Evolutionary conservation across 495 filamentous ascomycete species (phyloP).

Genomic region (Chaetomium tenue): DNA sequence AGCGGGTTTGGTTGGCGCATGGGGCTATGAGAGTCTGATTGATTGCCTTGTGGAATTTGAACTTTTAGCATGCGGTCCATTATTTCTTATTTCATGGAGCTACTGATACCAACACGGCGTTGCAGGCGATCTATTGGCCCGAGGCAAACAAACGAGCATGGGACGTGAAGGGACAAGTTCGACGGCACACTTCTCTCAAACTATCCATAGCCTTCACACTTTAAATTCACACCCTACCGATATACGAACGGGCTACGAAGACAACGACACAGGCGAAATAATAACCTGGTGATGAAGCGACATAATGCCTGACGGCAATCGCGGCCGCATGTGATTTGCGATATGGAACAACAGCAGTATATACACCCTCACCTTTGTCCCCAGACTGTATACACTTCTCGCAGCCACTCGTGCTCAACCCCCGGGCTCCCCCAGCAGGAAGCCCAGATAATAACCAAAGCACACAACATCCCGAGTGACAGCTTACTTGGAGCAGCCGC

Average conservation of each 20-base stretch:
- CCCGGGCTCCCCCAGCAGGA: not conserved
- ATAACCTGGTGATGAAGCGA: no score
- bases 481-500: conserved; percentile 39
- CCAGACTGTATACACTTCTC: not conserved
- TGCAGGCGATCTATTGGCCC: not conserved
- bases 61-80: not conserved
- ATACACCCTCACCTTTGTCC: not conserved
- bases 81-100: not conserved
- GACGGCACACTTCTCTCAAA: not conserved
- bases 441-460: not conserved
- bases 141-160: not conserved
- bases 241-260: no score
- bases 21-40: not conserved
- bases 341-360: not conserved
- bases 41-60: not conserved
- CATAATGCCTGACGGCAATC: no score
- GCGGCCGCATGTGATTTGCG: not conserved
- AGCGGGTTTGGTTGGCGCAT: not conserved
- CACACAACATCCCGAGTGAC: conserved; percentile 21
- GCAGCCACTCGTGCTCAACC: not conserved
- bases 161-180: not conserved
- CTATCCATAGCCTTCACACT: no score
- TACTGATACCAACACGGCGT: conserved; percentile 2
- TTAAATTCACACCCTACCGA: no score
- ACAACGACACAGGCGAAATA: no score